Conservation (phyloP, 1,139 yeast genomes). For the Pneumocystis wakefieldiae region DNA sequence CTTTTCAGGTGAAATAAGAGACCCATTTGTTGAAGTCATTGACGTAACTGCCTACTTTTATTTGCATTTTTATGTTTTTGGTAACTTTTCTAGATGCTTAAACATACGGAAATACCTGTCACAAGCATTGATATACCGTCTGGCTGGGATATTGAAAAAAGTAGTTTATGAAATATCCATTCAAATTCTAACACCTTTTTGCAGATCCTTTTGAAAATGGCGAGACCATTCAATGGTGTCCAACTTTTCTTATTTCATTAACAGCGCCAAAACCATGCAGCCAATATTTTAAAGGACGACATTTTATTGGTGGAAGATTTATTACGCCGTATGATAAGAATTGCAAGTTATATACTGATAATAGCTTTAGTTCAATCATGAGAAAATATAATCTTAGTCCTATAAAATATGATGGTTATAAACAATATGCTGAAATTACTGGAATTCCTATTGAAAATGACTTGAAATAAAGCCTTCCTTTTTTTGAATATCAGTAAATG, state of each 20-base stretch:
- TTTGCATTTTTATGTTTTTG: conserved; percentile 18
- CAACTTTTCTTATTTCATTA: conserved; percentile 58
- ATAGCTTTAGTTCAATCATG: conserved; percentile 36
- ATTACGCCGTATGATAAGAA: conserved; percentile 30
- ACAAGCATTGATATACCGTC: conserved; percentile 85
- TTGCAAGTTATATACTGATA: neutral
- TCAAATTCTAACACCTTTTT: conserved; percentile 32
- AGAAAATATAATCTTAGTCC: conserved; percentile 52
- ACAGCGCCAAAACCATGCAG: conserved; percentile 94
- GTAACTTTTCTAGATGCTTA: neutral
- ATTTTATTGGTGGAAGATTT: conserved; percentile 85
- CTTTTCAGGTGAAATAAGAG: conserved; percentile 74
- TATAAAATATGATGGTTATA: conserved; percentile 39
- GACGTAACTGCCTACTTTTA: conserved; percentile 26
- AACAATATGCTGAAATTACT: conserved; percentile 28
- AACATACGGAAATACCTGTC: conserved; percentile 31
- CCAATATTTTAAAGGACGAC: conserved; percentile 34
- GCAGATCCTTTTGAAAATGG: conserved; percentile 49
- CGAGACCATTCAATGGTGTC: conserved; percentile 29
- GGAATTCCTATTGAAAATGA: neutral
- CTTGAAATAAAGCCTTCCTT: neutral
- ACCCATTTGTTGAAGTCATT: conserved; percentile 56
- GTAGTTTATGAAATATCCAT: neutral
- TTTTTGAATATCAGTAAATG: neutral
- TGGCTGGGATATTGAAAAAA: conserved; percentile 53